phyloP scores from a whole-genome alignment of 257 asterid species.

The Nicotiana benthamiana region DNA sequence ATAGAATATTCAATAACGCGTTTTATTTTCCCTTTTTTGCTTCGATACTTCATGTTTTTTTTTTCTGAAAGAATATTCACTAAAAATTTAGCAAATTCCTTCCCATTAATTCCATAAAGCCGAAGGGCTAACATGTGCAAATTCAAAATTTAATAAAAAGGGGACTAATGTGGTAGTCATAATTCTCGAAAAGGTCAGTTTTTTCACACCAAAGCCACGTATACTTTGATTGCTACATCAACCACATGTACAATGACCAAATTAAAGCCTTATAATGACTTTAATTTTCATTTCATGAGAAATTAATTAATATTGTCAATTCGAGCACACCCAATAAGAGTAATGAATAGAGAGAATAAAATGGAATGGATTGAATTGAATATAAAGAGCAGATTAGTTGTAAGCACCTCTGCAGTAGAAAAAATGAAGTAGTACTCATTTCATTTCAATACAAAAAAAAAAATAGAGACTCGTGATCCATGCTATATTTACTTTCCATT shows the following conservation, averaged over 20 bases:
- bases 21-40: background rate
- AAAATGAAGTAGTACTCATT: background rate
- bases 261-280: background rate
- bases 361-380: background rate
- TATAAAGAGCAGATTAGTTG: background rate
- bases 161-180: too few species aligned
- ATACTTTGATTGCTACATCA: background rate
- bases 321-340: background rate
- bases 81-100: background rate
- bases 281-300: background rate
- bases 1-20: conserved; percentile 12
- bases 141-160: background rate
- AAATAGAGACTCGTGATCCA: background rate
- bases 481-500: background rate
- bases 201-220: background rate
- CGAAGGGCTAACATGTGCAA: background rate
- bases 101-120: background rate
- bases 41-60: background rate
- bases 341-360: background rate
- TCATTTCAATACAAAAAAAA: background rate
- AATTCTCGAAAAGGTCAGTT: background rate
- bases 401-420: background rate
- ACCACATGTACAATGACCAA: background rate
- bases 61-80: background rate
- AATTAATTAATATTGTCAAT: background rate